These are phyloP conservation scores for Fomitiporia mediterranea DNA, from an alignment of 1,284 basidiomycete genomes.

Conservation along the genomic window DNA sequence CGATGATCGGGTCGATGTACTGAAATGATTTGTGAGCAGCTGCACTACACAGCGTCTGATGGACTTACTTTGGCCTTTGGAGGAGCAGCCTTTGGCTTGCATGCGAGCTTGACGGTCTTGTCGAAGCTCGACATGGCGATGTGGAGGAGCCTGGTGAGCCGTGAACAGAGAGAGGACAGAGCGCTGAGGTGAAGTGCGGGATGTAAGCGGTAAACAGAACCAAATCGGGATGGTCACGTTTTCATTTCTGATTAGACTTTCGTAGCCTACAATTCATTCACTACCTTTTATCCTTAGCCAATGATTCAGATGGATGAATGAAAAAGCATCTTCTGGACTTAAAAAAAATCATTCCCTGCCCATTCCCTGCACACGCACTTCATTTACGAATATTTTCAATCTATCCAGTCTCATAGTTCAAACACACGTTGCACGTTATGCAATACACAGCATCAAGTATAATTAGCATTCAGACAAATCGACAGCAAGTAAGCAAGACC, in stretches of 20 bases:
- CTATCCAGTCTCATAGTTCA: too few relatives aligned
- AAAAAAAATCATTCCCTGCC: too few relatives aligned
- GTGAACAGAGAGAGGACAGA: not conserved
- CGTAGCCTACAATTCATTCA: too few relatives aligned
- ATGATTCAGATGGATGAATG: too few relatives aligned
- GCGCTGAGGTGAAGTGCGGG: not conserved
- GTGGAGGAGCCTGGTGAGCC: not conserved
- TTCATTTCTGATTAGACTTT: too few relatives aligned
- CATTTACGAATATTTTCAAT: too few relatives aligned
- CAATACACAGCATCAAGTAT: not conserved
- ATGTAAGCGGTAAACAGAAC: not conserved
- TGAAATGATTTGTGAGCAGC: constrained; percentile 31
- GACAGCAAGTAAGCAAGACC: too few relatives aligned
- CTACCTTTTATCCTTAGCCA: too few relatives aligned
- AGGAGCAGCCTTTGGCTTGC: constrained; percentile 90
- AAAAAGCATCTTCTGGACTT: too few relatives aligned
- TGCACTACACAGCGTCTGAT: not conserved
- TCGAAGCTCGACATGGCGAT: constrained; percentile 68
- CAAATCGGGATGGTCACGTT: not conserved
- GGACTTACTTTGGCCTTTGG: constrained; percentile 82
- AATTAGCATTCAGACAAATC: too few relatives aligned
- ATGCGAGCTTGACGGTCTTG: constrained; percentile 87
- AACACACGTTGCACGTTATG: not conserved
- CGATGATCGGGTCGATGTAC: constrained; percentile 90
- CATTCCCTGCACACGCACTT: too few relatives aligned